A percentile compares a stretch with the other conserved stretches of the same genome.
Conservation (phyloP, 768 basidiomycete genomes). For the Xerocomellus intermedius region DNA sequence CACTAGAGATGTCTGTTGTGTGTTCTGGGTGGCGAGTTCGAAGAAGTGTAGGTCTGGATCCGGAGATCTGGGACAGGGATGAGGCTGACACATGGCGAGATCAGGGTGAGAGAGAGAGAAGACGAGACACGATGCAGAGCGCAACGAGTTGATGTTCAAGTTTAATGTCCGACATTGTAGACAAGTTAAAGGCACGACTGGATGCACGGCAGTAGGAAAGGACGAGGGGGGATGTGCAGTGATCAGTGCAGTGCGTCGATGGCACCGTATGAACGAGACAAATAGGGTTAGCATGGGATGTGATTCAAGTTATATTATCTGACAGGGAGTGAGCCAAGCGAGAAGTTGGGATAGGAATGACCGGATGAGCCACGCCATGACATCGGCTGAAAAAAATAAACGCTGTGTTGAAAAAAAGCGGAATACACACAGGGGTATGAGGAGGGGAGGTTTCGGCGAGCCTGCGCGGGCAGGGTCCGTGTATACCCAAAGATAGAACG, state of each 20-base stretch:
- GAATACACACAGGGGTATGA: neutral
- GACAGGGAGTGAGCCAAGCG: conserved; percentile 6
- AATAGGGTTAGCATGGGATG: too few relatives aligned
- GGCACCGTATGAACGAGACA: too few relatives aligned
- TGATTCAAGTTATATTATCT: neutral
- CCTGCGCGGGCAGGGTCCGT: too few relatives aligned
- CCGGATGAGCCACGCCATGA: neutral
- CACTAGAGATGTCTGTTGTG: conserved; percentile 5
- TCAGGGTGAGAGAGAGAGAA: conserved; percentile 2
- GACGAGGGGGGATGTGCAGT: neutral
- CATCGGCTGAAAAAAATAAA: neutral
- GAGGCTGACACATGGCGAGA: conserved; percentile 13
- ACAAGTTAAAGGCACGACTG: neutral
- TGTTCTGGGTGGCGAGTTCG: conserved; percentile 11
- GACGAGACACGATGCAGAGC: conserved; percentile 11
- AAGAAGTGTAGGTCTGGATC: conserved; percentile 12
- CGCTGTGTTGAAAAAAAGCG: neutral
- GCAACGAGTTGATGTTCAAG: conserved; percentile 2
- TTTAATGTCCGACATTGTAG: conserved; percentile 25
- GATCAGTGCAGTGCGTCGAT: too few relatives aligned
- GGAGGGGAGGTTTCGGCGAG: neutral
- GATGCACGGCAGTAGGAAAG: neutral
- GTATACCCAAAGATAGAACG: conserved; percentile 3
- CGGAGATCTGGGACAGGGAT: conserved; percentile 14
- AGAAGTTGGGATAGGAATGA: conserved; percentile 7